Base-by-base conservation (phyloP, 192 early-diverging fungal genomes). In the Backusella westeae region DNA sequence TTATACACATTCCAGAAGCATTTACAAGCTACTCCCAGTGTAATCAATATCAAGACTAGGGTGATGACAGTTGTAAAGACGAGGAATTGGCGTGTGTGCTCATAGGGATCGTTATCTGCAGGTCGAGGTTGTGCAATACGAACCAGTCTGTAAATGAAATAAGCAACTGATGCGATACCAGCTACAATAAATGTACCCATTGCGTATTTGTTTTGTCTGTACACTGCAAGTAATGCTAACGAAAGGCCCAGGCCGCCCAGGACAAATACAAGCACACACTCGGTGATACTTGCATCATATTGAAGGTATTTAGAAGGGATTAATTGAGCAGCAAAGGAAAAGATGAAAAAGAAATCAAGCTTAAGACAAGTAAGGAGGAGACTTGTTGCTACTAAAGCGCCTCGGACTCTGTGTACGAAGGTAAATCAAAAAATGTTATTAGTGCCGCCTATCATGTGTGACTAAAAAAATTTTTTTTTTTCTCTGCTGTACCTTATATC, bases 281-380 rank as follows among this genome's bases (percentile, higher is more conserved):
- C 85, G 0, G 69, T 70, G 0, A 78, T 52, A 1, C 71, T 71
- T 38, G 67, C 59, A 46, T 69, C 65, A 41, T 86, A 84, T 12
- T 71, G 69, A 4, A 86, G 78, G 2, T 71, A 36, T 32, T 71
- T 56, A 3, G 85, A 84, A n/a, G 85, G 85, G 21, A 86, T 82
- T 14, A 86, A 53, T 72, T 86, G 85, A 17, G 81, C 78, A 1
- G 81, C 85, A 36, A 83, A 86, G 3, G 83, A 73, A 34, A 82
- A 78, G 9, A 84, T 63, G 70, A 86, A 86, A 34, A 78, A 86
- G 67, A 84, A 72, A 72, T 86, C 83, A 21, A 86, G 72, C 53
- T 86, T 86, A n/a, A 86, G 72, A 7, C 84, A 68, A 5, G 85
- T 86, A 39, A 84, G 56, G 15, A 86, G 67, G 26, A 84, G 63